Evolutionary conservation across 306 rosid genomes (phyloP).

Genomic region (Cajanus cajan): DNA sequence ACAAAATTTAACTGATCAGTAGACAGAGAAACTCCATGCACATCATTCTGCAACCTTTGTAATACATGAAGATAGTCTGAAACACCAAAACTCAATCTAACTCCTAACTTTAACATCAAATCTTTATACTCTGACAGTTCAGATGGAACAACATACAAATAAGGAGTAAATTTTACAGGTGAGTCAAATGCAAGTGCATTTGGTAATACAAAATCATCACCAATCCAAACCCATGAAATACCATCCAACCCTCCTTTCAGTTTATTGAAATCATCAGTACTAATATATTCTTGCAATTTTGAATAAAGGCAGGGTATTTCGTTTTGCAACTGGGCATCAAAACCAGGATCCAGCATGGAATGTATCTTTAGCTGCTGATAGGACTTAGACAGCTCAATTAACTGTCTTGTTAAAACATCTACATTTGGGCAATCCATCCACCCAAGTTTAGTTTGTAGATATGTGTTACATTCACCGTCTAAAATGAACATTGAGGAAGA

Average conservation of each 20-base stretch:
- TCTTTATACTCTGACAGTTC: conserved; percentile 84
- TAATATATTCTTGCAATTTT: conserved; percentile 67
- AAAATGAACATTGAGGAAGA: conserved; percentile 87
- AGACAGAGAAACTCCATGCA: conserved; percentile 68
- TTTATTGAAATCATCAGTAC: conserved; percentile 43
- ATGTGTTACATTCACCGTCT: conserved; percentile 63
- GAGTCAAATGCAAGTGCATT: conserved; percentile 94
- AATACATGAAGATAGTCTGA: conserved; percentile 69
- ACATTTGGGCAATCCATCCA: conserved; percentile 66
- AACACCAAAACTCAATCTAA: conserved; percentile 71
- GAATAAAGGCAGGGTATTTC: conserved; percentile 73
- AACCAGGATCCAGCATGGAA: conserved; percentile 51
- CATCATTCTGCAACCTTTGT: conserved; percentile 70
- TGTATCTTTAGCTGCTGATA: conserved; percentile 60
- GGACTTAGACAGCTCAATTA: conserved; percentile 70
- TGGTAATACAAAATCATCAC: conserved; percentile 90
- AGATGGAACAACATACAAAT: conserved; percentile 89
- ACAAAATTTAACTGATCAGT: conserved; percentile 85
- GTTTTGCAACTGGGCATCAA: conserved; percentile 59
- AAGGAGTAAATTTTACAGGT: conserved; percentile 94
- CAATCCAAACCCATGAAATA: conserved; percentile 95
- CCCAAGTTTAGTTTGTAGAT: conserved; percentile 72
- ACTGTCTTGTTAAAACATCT: conserved; percentile 60
- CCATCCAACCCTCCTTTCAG: conserved; percentile 64
- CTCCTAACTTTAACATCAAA: conserved; percentile 77